These are phyloP conservation scores for Notholithocarpus densiflorus DNA, from an alignment of 306 rosid species.

Conservation along the genomic window DNA sequence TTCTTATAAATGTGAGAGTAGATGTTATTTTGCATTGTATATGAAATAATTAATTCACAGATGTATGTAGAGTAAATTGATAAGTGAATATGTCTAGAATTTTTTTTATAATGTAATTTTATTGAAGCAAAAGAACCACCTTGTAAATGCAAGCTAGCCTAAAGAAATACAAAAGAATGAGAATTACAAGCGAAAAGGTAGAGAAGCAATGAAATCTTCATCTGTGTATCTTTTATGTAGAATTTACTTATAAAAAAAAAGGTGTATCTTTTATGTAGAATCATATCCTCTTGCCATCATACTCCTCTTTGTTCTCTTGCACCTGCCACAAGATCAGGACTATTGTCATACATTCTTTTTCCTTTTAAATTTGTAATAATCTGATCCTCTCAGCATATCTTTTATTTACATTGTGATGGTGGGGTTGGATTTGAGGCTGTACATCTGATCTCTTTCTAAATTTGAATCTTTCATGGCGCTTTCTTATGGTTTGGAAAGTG, in stretches of 20 bases:
- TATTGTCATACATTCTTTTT: not conserved
- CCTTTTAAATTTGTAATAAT: not conserved
- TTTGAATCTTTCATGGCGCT: not conserved
- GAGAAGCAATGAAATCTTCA: too few relatives aligned
- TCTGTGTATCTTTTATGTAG: too few relatives aligned
- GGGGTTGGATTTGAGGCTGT: not conserved
- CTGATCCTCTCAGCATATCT: not conserved
- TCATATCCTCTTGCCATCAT: not conserved
- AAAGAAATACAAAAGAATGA: too few relatives aligned
- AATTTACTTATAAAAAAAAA: too few relatives aligned
- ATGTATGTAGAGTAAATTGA: not conserved
- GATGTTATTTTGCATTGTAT: not conserved
- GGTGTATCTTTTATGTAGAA: not conserved
- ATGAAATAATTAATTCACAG: not conserved
- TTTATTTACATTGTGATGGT: not conserved
- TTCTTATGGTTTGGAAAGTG: not conserved
- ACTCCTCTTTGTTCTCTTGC: not conserved
- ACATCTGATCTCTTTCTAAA: not conserved
- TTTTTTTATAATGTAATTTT: too few relatives aligned
- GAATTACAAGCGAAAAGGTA: too few relatives aligned
- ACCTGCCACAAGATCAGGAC: slow-evolving; percentile 7
- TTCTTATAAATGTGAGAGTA: not conserved
- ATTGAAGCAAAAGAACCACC: too few relatives aligned
- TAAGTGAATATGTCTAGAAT: not conserved
- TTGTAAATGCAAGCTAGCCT: too few relatives aligned